Evolutionary conservation across 2,329 filamentous ascomycete species (phyloP), one percentile per base, ranked within the genome.

Genomic region (Aspergillus persii): DNA sequence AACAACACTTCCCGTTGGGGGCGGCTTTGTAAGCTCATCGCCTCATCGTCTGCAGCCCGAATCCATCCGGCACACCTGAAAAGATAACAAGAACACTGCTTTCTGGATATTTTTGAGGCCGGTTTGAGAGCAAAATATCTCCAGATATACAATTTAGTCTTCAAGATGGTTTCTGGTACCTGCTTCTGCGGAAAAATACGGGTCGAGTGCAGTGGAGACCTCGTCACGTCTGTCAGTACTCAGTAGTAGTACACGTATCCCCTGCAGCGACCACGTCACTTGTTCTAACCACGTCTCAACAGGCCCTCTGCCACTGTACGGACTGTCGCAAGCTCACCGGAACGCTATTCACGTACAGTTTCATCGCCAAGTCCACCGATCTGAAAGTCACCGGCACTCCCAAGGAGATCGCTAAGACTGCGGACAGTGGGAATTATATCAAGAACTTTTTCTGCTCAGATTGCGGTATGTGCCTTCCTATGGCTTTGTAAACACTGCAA

Each of bases 281-380:
- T n/a, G 8, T 51, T n/a, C 50, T 64, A 49, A 58, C 41, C 12
- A 31, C 12, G 12, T 30, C 54, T 53, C 30, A 33, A 23, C 31
- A 77, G 74, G 75, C 54, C 26, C 56, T 77, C 26, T 77, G 75
- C 55, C 71, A 77, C 64, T 77, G 75, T 58, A 33, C 54, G n/a
- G 75, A 76, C 58, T 77, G 75, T 64, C 73, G 75, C 56, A 77
- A 77, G 59, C 66, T 77, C 3, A 72, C 72, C 0, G 73, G 74
- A 1, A 50, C 60, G 3, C 59, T 61, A n/a, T 76, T 65, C 54
- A 66, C 64, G 31, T 72, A 71, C 53, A 74, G 60, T 56, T 66
- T 71, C n/a, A 55, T 76, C 26, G 59, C 75, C 58, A 69, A 73
- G 29, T 62, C 15, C 4, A 48, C 61, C 0, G 66, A 74, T 5